A percentile compares a stretch with the other conserved stretches of the same genome.
Evolutionary conservation across 176 grass and related monocot species (phyloP).

Genomic region (barley (Hordeum vulgare)): DNA sequence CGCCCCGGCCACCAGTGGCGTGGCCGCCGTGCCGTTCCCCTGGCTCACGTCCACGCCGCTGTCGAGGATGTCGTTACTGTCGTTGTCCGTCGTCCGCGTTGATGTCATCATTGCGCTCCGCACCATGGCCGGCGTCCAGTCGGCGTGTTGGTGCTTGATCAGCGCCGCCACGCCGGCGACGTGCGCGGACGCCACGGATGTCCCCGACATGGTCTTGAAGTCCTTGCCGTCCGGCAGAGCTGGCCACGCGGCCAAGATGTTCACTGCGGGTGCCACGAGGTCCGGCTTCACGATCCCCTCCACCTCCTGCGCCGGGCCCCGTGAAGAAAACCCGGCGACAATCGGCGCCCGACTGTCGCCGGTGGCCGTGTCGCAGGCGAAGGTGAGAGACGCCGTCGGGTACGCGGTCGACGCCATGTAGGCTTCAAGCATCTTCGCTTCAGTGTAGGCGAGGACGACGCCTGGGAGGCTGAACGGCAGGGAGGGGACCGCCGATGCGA

Average conservation of each 20-base stretch:
- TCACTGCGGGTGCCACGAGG: not conserved
- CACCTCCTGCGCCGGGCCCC: not conserved
- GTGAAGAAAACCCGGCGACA: constrained; percentile 17
- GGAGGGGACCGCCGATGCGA: too few species aligned
- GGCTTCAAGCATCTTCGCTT: not conserved
- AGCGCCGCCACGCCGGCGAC: constrained; percentile 41
- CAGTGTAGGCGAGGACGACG: not conserved
- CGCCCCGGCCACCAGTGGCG: not conserved
- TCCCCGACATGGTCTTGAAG: too few species aligned
- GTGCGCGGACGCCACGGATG: not conserved
- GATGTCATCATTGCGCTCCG: constrained; percentile 48
- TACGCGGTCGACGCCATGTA: not conserved
- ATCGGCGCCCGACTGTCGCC: not conserved
- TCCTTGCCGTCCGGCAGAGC: too few species aligned
- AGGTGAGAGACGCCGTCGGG: not conserved
- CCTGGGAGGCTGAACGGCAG: not conserved
- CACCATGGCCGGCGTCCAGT: constrained; percentile 38
- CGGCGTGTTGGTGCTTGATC: constrained; percentile 1
- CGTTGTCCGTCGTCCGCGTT: accelerated
- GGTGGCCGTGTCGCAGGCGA: not conserved
- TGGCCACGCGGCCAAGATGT: not conserved
- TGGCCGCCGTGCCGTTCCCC: not conserved
- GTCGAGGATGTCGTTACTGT: accelerated
- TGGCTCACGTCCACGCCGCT: not conserved
- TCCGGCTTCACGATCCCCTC: not conserved